Evolutionary conservation across 805 yeast genomes (phyloP).

Genomic region (Novakomyces olei): DNA sequence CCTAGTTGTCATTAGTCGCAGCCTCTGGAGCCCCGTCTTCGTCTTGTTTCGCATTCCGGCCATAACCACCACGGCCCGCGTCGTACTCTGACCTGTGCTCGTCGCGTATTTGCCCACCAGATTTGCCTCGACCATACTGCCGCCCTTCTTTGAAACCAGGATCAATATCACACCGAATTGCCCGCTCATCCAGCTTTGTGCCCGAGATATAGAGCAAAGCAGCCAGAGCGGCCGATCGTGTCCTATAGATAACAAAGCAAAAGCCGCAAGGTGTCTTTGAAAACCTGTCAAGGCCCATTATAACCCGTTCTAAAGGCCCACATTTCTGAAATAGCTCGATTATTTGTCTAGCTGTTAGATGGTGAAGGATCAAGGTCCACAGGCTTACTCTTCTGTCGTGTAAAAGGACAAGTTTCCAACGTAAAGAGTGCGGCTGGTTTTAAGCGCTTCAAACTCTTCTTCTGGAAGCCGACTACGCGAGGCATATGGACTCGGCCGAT

Average conservation of each 20-base stretch:
- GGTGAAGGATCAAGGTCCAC: no score
- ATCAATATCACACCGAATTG: conserved; percentile 70
- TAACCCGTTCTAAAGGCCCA: conserved; percentile 55
- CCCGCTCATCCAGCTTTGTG: conserved; percentile 65
- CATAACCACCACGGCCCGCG: conserved; percentile 25
- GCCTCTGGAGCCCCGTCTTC: no score
- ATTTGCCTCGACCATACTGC: conserved; percentile 81
- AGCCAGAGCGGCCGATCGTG: conserved; percentile 48
- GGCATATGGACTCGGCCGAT: background rate
- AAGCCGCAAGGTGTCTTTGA: conserved; percentile 91
- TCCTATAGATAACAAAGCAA: conserved; percentile 65
- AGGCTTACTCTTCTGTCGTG: conserved; percentile 73
- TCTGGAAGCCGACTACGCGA: background rate
- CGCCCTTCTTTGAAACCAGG: conserved; percentile 93
- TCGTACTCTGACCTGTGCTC: conserved; percentile 29
- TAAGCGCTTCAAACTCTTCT: conserved; percentile 25
- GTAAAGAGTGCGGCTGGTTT: conserved; percentile 55
- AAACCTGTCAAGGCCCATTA: conserved; percentile 87
- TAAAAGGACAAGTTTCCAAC: conserved; percentile 78
- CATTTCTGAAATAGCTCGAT: conserved; percentile 58
- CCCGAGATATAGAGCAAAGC: conserved; percentile 65
- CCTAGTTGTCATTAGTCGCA: no score
- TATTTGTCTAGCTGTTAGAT: no score
- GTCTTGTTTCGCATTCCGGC: no score
- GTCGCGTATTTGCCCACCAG: conserved; percentile 79